phyloP scores from a whole-genome alignment of 495 filamentous ascomycete genomes.

The Penicillium bialowiezense region DNA sequence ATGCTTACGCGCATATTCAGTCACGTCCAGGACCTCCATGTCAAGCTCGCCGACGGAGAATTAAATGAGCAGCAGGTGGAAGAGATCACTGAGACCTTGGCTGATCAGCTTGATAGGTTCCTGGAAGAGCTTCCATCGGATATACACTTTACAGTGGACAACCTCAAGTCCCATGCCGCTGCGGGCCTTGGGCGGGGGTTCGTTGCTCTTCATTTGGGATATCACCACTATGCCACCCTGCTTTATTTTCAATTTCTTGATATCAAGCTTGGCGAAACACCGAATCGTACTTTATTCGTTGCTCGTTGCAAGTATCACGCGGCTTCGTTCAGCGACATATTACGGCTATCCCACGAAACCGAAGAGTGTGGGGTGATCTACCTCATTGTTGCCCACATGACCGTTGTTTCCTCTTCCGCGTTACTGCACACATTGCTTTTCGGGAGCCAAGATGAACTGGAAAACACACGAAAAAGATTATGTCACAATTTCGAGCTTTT shows the following conservation, averaged over 20 bases:
- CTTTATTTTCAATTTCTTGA: constrained; percentile 28
- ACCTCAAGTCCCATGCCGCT: constrained; percentile 14
- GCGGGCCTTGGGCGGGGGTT: constrained; percentile 22
- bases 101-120: constrained; percentile 11
- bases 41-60: constrained; percentile 8
- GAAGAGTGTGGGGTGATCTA: constrained; percentile 23
- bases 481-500: constrained; percentile 25
- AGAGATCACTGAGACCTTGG: constrained; percentile 3
- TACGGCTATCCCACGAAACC: constrained; percentile 9
- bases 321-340: constrained; percentile 20
- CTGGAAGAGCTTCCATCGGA: constrained; percentile 9
- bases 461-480: constrained; percentile 17
- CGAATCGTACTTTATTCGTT: constrained; percentile 10
- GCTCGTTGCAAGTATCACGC: constrained; percentile 29
- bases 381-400: constrained; percentile 30
- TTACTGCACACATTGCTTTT: constrained; percentile 27
- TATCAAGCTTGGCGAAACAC: constrained; percentile 3
- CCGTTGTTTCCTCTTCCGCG: constrained; percentile 26
- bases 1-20: constrained; percentile 18
- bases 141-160: constrained; percentile 9
- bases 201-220: constrained; percentile 29
- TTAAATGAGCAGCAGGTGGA: constrained; percentile 10
- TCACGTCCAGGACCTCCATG: constrained; percentile 17
- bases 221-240: constrained; percentile 27
- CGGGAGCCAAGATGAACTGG: constrained; percentile 20